phyloP scores from a whole-genome alignment of 2,329 filamentous ascomycete genomes.

The Talaromyces sp. region DNA sequence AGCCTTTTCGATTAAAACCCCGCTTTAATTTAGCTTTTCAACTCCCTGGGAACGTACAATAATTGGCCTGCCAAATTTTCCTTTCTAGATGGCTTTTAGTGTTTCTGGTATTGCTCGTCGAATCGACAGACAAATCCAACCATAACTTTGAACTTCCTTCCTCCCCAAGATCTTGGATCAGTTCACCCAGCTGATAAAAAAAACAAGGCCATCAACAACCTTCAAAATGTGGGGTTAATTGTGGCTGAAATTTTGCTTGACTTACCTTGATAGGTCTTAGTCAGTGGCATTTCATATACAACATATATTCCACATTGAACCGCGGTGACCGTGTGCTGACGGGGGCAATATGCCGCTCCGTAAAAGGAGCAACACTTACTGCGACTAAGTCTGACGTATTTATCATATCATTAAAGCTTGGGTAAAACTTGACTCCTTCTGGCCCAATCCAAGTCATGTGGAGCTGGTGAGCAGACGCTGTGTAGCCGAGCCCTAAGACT shows the following conservation, averaged over 20 bases:
- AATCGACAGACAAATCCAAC: constrained; percentile 62
- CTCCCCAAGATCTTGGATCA: constrained; percentile 34
- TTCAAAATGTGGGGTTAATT: background rate
- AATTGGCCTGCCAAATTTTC: constrained; percentile 54
- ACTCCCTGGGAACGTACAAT: constrained; percentile 58
- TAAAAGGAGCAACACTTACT: constrained; percentile 50
- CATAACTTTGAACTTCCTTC: constrained; percentile 59
- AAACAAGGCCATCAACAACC: background rate
- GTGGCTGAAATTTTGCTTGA: background rate
- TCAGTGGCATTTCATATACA: constrained; percentile 50
- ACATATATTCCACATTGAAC: constrained; percentile 51
- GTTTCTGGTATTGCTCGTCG: constrained; percentile 61
- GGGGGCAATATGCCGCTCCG: constrained; percentile 51
- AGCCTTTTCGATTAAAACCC: constrained; percentile 64
- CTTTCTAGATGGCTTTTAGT: constrained; percentile 45
- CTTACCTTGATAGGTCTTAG: constrained; percentile 51
- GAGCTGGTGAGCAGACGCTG: constrained; percentile 43
- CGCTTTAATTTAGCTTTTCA: constrained; percentile 56
- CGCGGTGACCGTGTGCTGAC: constrained; percentile 53
- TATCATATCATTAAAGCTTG: constrained; percentile 52
- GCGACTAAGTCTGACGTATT: constrained; percentile 50
- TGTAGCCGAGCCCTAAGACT: constrained; percentile 47
- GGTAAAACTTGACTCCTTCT: constrained; percentile 49
- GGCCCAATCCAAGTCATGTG: constrained; percentile 46
- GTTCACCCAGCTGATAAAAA: background rate